Percentiles rank a stretch among this genome's conserved stretches.
These are phyloP conservation scores for Sordaria brevicollis DNA, from an alignment of 495 filamentous ascomycete species.

Conservation along the genomic window DNA sequence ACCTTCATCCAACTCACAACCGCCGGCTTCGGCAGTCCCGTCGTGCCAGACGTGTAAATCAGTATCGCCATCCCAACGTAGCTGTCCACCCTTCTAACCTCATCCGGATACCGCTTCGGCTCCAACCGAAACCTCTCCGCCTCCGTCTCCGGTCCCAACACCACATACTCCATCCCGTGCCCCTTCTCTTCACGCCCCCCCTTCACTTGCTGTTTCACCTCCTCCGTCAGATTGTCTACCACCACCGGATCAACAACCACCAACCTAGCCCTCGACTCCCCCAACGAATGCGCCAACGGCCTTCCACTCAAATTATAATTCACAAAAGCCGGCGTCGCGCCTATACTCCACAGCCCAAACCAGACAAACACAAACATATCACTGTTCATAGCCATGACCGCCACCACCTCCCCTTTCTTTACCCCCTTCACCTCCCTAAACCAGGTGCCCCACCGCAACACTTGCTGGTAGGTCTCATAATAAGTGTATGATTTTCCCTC, in stretches of 20 bases:
- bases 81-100: conserved; percentile 41
- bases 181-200: background rate
- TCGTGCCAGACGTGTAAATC: conserved; percentile 83
- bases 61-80: conserved; percentile 56
- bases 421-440: conserved; percentile 57
- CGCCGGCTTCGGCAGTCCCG: conserved; percentile 84
- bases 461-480: conserved; percentile 59
- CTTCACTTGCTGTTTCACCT: conserved; percentile 26
- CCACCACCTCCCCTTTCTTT: conserved; percentile 67
- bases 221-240: conserved; percentile 28
- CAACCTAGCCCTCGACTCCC: conserved; percentile 70
- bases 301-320: conserved; percentile 41
- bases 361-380: conserved; percentile 47
- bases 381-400: conserved; percentile 77
- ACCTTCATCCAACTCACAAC: conserved; percentile 70
- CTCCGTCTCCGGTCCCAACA: conserved; percentile 49
- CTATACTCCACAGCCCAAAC: conserved; percentile 35
- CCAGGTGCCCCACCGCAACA: conserved; percentile 73
- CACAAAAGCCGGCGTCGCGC: conserved; percentile 39
- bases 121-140: conserved; percentile 42
- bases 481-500: conserved; percentile 68
- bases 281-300: conserved; percentile 39
- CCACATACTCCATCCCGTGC: conserved; percentile 43
- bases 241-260: conserved; percentile 76
- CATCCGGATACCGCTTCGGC: conserved; percentile 50